Evolutionary conservation across 1,284 basidiomycete species (phyloP), one percentile per base, ranked within the genome.

Genomic region (Malassezia cuniculi): DNA sequence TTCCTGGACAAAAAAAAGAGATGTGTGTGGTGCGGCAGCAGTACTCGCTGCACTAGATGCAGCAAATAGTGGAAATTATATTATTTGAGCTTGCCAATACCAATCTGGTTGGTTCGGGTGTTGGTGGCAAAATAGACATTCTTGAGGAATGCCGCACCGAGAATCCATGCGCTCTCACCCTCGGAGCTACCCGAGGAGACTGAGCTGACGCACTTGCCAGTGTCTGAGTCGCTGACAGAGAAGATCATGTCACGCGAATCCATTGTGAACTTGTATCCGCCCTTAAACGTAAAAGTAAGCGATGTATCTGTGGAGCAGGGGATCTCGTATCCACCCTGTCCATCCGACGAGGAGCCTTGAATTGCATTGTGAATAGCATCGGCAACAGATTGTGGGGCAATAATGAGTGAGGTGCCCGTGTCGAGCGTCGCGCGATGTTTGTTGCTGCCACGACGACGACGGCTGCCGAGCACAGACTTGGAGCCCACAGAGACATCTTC

Each of bases 151-250:
- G 57, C 57, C 6, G 67, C 69, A 5, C 68, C 69, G 3, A 73
- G 56, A 42, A 89, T 74, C 83, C 82, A 85, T 59, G 81, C 75
- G 16, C 71, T 74, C 18, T 73, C 72, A 20, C 53, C 44, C n/a
- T 54, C 53, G 5, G 56, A 52, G 19, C 50, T 37, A 11, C 80
- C 81, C 6, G 78, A 69, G 8, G 75, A 73, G 61, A 89, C 81
- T 12, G 82, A 80, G 29, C 78, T 80, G 11, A 78, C 61, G 61
- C 85, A 89, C 40, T 77, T 74, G 24, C 81, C 81, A 58, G 85
- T 62, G 51, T 72, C 74, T 24, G 68, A 42, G 60, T 82, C 69
- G 10, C 80, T 68, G 29, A 82, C 81, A 11, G 75, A 60, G 68
- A 84, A 78, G 4, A 78, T 73, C 45, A 89, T 69, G 64, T 87